Conservation (phyloP, 148 eudicot genomes). For the Amaranthus palmeri region DNA sequence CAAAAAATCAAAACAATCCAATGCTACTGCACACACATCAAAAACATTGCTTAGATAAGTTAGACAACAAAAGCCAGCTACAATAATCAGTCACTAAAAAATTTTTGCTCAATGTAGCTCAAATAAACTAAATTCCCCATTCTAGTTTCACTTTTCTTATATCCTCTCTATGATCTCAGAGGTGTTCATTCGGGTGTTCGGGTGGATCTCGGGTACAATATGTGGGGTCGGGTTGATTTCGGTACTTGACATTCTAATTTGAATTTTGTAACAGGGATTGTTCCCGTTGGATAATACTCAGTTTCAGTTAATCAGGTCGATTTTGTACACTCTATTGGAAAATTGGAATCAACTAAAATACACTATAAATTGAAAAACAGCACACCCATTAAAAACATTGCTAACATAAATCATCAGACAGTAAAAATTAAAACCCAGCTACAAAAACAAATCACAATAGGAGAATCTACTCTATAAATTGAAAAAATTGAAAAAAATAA, state of each 20-base stretch:
- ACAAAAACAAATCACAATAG: slow-evolving; percentile 20
- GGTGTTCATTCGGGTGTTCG: too few species aligned
- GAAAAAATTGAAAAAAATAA: not conserved
- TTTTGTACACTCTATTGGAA: too few species aligned
- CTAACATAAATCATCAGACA: slow-evolving; percentile 11
- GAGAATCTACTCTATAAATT: not conserved
- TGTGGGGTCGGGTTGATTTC: too few species aligned
- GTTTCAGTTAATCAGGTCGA: too few species aligned
- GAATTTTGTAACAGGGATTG: too few species aligned
- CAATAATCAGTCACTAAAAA: slow-evolving; percentile 19
- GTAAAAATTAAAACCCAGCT: not conserved
- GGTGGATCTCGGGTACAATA: too few species aligned
- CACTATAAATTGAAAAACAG: not conserved
- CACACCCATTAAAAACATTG: not conserved
- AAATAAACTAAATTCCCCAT: too few species aligned
- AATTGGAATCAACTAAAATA: too few species aligned
- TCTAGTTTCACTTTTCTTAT: too few species aligned
- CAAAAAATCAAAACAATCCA: not conserved
- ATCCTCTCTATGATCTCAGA: too few species aligned
- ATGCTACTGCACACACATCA: slow-evolving; percentile 6
- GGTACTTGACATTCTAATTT: too few species aligned
- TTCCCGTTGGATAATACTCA: too few species aligned
- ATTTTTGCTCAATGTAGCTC: not conserved
- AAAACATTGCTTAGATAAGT: not conserved
- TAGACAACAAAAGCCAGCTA: slow-evolving; percentile 25